A percentile compares a stretch with the other conserved stretches of the same genome.
These are phyloP conservation scores for Tolypocladium sp. DNA, from an alignment of 2,329 filamentous ascomycete species.

Conservation along the genomic window DNA sequence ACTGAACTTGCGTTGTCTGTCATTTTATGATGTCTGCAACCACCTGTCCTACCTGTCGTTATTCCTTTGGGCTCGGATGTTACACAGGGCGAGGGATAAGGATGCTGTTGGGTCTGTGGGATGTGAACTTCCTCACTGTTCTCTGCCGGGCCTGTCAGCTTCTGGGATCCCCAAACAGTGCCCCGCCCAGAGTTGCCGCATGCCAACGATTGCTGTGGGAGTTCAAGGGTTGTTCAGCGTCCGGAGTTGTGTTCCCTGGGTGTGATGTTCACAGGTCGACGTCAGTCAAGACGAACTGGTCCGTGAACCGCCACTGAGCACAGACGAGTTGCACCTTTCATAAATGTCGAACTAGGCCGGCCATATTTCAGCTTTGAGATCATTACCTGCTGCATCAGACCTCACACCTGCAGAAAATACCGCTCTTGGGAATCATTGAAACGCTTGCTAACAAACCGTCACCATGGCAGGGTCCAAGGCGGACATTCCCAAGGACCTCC, in stretches of 20 bases:
- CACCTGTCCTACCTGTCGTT: neutral
- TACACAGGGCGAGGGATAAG: neutral
- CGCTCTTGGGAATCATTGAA: too few relatives aligned
- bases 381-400: neutral
- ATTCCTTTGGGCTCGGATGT: neutral
- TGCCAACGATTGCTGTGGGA: neutral
- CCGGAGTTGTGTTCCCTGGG: neutral
- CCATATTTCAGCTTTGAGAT: neutral
- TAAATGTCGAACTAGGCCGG: neutral
- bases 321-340: neutral
- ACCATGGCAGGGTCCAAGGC: slow-evolving; percentile 66
- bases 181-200: neutral
- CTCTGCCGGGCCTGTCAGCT: neutral
- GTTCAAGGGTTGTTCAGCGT: neutral
- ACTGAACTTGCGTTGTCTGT: neutral
- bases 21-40: neutral
- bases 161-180: neutral
- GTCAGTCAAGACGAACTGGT: neutral
- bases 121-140: neutral
- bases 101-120: neutral
- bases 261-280: neutral
- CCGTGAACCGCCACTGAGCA: neutral
- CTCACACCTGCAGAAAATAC: neutral
- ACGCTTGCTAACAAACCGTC: slow-evolving; percentile 8
- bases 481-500: slow-evolving; percentile 79